These are phyloP conservation scores for Hanseniaspora singularis DNA, from an alignment of 805 yeast genomes.

Conservation along the genomic window DNA sequence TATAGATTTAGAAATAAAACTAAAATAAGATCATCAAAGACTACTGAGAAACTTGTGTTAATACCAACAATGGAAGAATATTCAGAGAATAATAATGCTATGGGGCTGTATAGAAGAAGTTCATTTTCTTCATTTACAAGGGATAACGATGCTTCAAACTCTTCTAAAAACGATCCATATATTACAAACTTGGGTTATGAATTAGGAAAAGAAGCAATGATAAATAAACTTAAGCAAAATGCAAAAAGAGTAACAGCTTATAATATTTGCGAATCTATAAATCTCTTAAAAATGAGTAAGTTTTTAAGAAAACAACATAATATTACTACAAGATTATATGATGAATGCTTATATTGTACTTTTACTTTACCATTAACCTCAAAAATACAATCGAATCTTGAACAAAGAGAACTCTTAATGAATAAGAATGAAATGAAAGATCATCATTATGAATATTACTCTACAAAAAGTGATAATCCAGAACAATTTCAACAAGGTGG, in stretches of 20 bases:
- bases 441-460: constrained; percentile 82
- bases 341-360: constrained; percentile 67
- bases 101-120: constrained; percentile 16
- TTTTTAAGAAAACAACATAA: constrained; percentile 62
- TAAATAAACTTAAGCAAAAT: constrained; percentile 2
- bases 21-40: constrained; percentile 69
- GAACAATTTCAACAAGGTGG: constrained; percentile 16
- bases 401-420: constrained; percentile 37
- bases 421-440: constrained; percentile 76
- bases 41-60: constrained; percentile 72
- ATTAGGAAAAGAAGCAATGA: constrained; percentile 35
- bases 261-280: constrained; percentile 71
- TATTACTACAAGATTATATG: constrained; percentile 76
- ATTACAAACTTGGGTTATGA: constrained; percentile 35
- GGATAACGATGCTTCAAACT: neutral
- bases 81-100: constrained; percentile 19
- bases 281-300: constrained; percentile 47
- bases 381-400: constrained; percentile 52
- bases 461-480: constrained; percentile 24
- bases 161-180: constrained; percentile 15
- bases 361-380: constrained; percentile 76
- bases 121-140: constrained; percentile 12
- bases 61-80: constrained; percentile 42
- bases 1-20: constrained; percentile 8
- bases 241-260: constrained; percentile 71